Evolutionary conservation across 495 filamentous ascomycete genomes (phyloP).

Genomic region (Wilcoxina mikolae): DNA sequence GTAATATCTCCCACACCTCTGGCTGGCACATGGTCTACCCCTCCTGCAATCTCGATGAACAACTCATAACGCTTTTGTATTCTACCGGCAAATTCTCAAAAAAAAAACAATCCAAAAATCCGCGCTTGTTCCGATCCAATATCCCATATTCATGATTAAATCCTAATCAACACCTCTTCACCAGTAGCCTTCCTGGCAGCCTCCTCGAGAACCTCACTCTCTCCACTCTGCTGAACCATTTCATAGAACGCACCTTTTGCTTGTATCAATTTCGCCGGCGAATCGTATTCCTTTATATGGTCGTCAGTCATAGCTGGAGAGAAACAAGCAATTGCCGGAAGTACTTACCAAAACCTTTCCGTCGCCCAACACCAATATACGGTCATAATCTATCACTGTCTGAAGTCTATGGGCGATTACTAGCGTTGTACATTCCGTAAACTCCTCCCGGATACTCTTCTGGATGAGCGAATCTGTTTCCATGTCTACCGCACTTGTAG

Average conservation of each 20-base stretch:
- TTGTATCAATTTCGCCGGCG: slow-evolving; percentile 51
- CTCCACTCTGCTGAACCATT: slow-evolving; percentile 64
- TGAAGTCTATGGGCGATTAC: slow-evolving; percentile 79
- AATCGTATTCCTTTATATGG: slow-evolving; percentile 33
- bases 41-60: too few species aligned
- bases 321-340: neutral
- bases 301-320: neutral
- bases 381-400: slow-evolving; percentile 76
- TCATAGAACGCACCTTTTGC: slow-evolving; percentile 45
- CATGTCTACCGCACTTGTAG: slow-evolving; percentile 80
- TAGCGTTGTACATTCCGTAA: slow-evolving; percentile 54
- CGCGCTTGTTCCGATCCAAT: neutral
- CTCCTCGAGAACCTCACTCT: slow-evolving; percentile 44
- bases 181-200: slow-evolving; percentile 33
- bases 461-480: slow-evolving; percentile 72
- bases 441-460: slow-evolving; percentile 65
- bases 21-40: too few species aligned
- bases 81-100: neutral
- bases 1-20: too few species aligned
- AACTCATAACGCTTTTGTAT: too few species aligned
- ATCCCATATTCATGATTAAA: neutral
- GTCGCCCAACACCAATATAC: slow-evolving; percentile 65
- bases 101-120: neutral
- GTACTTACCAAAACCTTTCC: slow-evolving; percentile 46
- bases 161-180: slow-evolving; percentile 2